Evolutionary conservation across 495 filamentous ascomycete genomes (phyloP).

Genomic region (Hypoxylon intermedium): DNA sequence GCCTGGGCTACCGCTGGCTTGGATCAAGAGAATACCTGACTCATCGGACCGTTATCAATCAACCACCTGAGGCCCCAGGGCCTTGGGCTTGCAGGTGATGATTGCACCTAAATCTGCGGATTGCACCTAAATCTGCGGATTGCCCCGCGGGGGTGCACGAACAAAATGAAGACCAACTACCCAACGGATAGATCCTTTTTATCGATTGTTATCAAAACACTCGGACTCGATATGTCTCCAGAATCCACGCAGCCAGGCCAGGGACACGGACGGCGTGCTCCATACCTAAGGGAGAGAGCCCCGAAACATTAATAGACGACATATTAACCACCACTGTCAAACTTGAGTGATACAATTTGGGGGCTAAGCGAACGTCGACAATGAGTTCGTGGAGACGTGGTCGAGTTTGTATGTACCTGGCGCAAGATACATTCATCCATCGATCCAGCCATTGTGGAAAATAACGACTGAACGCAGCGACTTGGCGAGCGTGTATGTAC

Average conservation of each 20-base stretch:
- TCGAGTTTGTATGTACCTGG: too few species aligned
- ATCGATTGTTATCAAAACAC: conserved; percentile 22
- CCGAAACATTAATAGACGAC: conserved; percentile 32
- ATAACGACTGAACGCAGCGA: too few species aligned
- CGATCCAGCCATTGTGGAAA: too few species aligned
- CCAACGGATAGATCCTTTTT: conserved; percentile 35
- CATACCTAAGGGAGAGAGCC: conserved; percentile 9
- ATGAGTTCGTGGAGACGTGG: too few species aligned
- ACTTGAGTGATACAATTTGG: conserved; percentile 19
- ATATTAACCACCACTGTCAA: conserved; percentile 26
- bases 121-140: too few species aligned
- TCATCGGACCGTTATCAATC: background rate
- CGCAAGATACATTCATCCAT: too few species aligned
- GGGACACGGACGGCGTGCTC: conserved; percentile 11
- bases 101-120: too few species aligned
- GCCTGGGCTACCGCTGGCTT: background rate
- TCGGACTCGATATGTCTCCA: conserved; percentile 29
- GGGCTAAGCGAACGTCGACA: too few species aligned
- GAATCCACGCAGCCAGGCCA: too few species aligned
- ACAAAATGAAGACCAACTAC: conserved; percentile 8
- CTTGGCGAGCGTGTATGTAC: too few species aligned
- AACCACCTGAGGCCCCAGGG: background rate
- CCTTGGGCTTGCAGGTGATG: background rate
- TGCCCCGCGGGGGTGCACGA: conserved; percentile 1
- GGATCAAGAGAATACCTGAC: background rate